Evolutionary conservation across 148 eudicot species (phyloP).

Genomic region (Fallopia convolvulus): DNA sequence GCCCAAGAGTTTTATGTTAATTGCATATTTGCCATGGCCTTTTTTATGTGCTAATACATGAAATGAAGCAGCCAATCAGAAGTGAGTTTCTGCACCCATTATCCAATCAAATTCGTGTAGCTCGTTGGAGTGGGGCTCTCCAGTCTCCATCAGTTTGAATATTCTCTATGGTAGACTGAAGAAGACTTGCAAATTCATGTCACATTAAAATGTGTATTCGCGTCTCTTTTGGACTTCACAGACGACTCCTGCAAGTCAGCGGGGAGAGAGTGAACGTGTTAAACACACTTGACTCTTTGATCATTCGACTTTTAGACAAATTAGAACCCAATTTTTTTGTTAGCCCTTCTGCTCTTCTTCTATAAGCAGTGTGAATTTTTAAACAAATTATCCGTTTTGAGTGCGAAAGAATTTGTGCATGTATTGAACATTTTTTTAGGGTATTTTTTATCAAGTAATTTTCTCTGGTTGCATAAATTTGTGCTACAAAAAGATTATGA

Average conservation of each 20-base stretch:
- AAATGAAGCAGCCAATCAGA: conserved; percentile 2
- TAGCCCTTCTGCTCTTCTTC: no score
- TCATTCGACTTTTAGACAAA: neutral
- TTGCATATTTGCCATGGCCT: conserved; percentile 27
- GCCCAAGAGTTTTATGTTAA: conserved; percentile 4
- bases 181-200: neutral
- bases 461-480: neutral
- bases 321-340: neutral
- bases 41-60: neutral
- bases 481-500: neutral
- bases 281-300: neutral
- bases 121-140: neutral
- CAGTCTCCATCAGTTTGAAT: conserved; percentile 1
- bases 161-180: neutral
- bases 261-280: neutral
- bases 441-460: neutral
- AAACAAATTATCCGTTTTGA: no score
- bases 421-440: neutral
- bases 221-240: neutral
- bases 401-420: no score
- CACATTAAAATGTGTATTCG: neutral
- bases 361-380: no score
- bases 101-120: neutral
- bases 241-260: conserved; percentile 5
- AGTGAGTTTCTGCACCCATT: neutral